A percentile compares a stretch with the other conserved stretches of the same genome.
Conservation (phyloP, 1,284 basidiomycete genomes). For the Leccinum huronense region DNA sequence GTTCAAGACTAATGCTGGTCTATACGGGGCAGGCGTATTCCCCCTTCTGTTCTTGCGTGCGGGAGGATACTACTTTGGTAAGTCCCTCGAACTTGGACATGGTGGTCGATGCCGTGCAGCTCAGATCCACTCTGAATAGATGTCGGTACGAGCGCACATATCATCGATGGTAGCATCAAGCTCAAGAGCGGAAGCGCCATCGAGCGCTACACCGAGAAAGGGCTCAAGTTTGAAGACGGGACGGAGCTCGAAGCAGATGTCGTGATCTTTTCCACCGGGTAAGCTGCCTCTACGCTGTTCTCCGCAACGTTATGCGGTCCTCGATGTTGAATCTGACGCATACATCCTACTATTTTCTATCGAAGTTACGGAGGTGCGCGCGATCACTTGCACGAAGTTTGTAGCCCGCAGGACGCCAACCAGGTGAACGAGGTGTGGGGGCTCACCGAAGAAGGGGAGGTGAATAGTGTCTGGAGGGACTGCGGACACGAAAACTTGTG, state of each 20-base stretch:
- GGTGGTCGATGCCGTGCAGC: background rate
- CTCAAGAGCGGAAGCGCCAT: constrained; percentile 44
- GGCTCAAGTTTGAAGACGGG: constrained; percentile 44
- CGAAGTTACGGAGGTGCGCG: constrained; percentile 33
- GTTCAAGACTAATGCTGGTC: constrained; percentile 44
- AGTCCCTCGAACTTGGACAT: background rate
- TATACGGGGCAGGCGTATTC: constrained; percentile 38
- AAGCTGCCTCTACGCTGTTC: background rate
- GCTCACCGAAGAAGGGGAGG: constrained; percentile 45
- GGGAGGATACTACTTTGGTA: constrained; percentile 46
- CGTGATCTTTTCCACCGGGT: constrained; percentile 48
- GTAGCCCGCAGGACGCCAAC: constrained; percentile 39
- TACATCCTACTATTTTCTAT: background rate
- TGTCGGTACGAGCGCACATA: constrained; percentile 40
- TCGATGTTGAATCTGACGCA: background rate
- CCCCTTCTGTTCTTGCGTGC: constrained; percentile 36
- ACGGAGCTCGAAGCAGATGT: constrained; percentile 45
- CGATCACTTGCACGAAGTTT: constrained; percentile 37
- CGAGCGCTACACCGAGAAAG: constrained; percentile 35
- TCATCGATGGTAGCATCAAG: constrained; percentile 46
- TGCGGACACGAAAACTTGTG: constrained; percentile 36
- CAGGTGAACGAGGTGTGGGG: constrained; percentile 45
- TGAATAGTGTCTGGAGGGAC: constrained; percentile 39
- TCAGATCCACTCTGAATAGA: constrained; percentile 23
- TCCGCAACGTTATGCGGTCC: background rate